Conservation (phyloP, 257 asterid species). For the Verbena officinalis region DNA sequence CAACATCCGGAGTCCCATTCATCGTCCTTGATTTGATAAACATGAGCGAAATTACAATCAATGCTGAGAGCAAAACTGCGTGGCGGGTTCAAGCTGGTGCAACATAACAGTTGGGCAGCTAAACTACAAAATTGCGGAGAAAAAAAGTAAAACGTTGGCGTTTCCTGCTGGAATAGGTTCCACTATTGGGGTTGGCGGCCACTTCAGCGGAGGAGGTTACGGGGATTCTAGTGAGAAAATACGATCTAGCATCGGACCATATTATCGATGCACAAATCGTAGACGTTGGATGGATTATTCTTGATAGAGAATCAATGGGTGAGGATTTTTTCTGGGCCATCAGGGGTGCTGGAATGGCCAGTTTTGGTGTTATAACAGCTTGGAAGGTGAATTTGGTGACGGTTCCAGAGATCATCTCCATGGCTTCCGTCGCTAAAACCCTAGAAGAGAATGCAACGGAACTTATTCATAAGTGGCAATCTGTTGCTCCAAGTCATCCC, state of each 20-base stretch:
- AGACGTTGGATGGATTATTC: too few relatives aligned
- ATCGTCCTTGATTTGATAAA: conserved; percentile 38
- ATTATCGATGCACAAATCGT: too few relatives aligned
- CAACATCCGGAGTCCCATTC: conserved; percentile 25
- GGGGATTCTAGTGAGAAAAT: conserved; percentile 3
- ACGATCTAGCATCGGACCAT: too few relatives aligned
- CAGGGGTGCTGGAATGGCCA: conserved; percentile 31
- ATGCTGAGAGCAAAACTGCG: conserved; percentile 26
- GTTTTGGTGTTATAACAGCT: conserved; percentile 31
- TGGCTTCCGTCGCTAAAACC: conserved; percentile 8
- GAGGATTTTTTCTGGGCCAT: too few relatives aligned
- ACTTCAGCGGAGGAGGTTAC: conserved; percentile 43
- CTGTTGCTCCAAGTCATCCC: conserved; percentile 14
- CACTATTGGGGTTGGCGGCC: conserved; percentile 38
- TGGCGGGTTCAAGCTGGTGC: conserved; percentile 44
- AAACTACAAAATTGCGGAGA: conserved; percentile 25
- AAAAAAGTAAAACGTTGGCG: conserved; percentile 19
- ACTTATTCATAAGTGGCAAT: conserved; percentile 32
- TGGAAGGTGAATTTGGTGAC: conserved; percentile 33
- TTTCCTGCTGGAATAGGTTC: conserved; percentile 36
- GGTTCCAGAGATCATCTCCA: conserved; percentile 30
- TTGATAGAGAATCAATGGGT: too few relatives aligned
- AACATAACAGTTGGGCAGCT: conserved; percentile 30
- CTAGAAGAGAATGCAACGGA: conserved; percentile 26
- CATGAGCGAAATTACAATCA: conserved; percentile 12